Conservation (phyloP, 139 green algal species). For the Mychonastes homosphaera region DNA sequence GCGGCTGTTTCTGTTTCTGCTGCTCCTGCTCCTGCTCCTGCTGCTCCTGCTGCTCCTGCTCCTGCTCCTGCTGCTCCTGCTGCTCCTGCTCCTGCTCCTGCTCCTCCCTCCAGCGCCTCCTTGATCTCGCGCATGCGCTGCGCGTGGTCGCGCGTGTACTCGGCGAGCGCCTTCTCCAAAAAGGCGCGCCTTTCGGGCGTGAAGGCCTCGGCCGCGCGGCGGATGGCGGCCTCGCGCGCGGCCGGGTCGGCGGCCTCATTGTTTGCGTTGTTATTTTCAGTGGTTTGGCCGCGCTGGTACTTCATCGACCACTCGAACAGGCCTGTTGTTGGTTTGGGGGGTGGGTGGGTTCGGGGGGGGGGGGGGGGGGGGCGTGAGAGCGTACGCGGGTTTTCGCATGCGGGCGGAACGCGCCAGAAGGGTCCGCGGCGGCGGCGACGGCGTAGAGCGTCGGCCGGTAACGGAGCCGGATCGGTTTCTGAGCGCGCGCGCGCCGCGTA, state of each 20-base stretch:
- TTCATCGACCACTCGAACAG: constrained; percentile 80
- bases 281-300: constrained; percentile 45
- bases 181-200: constrained; percentile 25
- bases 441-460: no score
- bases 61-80: neutral
- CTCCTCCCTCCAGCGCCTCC: constrained; percentile 20
- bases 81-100: neutral
- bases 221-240: no score
- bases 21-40: neutral
- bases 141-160: constrained; percentile 55
- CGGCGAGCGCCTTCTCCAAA: constrained; percentile 53
- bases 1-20: neutral
- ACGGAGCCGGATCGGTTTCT: no score
- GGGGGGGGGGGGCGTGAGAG: no score
- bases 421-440: no score
- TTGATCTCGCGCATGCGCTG: constrained; percentile 71
- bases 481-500: no score
- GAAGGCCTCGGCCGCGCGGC: no score
- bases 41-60: neutral
- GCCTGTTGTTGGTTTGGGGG: no score
- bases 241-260: constrained; percentile 5
- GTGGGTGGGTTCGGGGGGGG: no score
- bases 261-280: no score
- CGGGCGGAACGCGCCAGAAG: no score
- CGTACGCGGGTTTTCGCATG: no score